Base-by-base conservation (phyloP, 2,329 filamentous ascomycete genomes). In the Septoria petroselini region DNA sequence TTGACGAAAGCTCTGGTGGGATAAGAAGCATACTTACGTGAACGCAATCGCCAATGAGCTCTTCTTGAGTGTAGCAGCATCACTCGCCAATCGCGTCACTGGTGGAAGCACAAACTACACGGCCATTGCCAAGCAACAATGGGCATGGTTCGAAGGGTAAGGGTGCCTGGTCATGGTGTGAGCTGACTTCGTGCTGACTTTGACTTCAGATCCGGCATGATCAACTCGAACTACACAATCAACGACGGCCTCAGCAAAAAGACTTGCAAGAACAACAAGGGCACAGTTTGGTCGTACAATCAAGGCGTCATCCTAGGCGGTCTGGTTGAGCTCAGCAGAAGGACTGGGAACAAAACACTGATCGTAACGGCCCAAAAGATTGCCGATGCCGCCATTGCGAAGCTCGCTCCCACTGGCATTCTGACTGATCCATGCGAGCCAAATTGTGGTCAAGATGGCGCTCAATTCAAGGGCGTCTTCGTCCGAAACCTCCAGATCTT, bases 401-500 rank as follows among this genome's bases (percentile, higher is more conserved):
- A 48, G 3, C 65, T 75, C 1, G 68, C 70, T 15, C 48, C 48
- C 4, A 62, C 69, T 15, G 70, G 70, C 7, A 65, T 75, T 15
- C 56, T 75, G 1, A 68, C 70, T 47, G 72, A 76, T 33, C 52
- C 54, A 0, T 66, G 66, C 52, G 67, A 70, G 46, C 63, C 63
- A 2, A 52, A 65, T 11, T 73, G 71, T 38, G 71, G 70, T 14
- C 63, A 45, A 8, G 70, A 73, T 48, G 78, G 74, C 1, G 73
- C 58, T 30, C 81, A 86, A 61, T 89, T 88, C 75, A 88, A 89
- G 67, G 85, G 85, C 3, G 73, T 88, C 29, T 86, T 88, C 55
- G 74, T 80, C 12, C 76, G 83, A 15, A 86, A 86, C 61, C 69
- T 89, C 15, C 73, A 75, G 27, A 76, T 78, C 47, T 67, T 89